These are phyloP conservation scores for Penicillium capsulatum DNA, from an alignment of 2,329 filamentous ascomycete species.

Conservation along the genomic window DNA sequence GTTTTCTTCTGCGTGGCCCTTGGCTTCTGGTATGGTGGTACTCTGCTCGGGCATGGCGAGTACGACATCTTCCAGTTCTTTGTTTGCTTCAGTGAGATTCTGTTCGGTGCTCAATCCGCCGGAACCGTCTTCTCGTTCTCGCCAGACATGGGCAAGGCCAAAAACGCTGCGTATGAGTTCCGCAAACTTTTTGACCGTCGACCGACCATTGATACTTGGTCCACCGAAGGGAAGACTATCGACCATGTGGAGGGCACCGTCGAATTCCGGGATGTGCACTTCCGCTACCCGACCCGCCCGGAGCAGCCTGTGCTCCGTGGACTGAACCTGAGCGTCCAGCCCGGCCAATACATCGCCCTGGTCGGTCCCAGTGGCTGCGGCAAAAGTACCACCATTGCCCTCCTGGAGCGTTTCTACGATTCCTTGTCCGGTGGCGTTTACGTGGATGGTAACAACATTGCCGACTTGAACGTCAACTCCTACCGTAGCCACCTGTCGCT, in stretches of 20 bases:
- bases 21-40: constrained; percentile 89
- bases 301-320: constrained; percentile 90
- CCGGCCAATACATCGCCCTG: constrained; percentile 59
- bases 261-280: constrained; percentile 89
- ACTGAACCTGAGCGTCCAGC: constrained; percentile 55
- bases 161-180: constrained; percentile 73
- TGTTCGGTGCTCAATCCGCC: constrained; percentile 89
- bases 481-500: constrained; percentile 81
- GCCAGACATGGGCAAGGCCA: constrained; percentile 89
- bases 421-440: constrained; percentile 74
- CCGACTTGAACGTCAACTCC: constrained; percentile 73
- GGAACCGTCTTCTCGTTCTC: constrained; percentile 86
- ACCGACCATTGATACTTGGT: constrained; percentile 80
- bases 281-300: constrained; percentile 85
- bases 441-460: constrained; percentile 79
- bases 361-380: constrained; percentile 94
- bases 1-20: constrained; percentile 80
- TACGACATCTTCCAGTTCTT: constrained; percentile 86
- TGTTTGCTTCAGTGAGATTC: constrained; percentile 78
- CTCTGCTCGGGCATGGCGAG: constrained; percentile 64
- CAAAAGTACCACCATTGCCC: constrained; percentile 87
- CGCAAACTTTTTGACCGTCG: constrained; percentile 79
- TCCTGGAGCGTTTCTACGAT: constrained; percentile 93
- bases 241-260: constrained; percentile 67
- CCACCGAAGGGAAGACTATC: constrained; percentile 60